Evolutionary conservation across 768 basidiomycete species (phyloP), one percentile per base, ranked within the genome.

Genomic region (Psilocybe cyanescens): DNA sequence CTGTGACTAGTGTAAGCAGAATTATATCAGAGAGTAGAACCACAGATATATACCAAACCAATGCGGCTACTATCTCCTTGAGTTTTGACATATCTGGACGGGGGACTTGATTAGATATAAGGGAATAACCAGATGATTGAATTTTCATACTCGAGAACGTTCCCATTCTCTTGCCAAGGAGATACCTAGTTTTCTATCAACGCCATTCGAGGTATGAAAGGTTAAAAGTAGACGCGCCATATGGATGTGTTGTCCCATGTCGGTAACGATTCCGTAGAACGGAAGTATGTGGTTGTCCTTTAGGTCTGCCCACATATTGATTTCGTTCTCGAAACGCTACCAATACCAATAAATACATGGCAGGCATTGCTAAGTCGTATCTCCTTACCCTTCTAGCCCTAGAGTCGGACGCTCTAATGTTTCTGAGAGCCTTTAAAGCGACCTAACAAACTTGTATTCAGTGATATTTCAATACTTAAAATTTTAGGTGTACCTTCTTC

Each of bases 151-250:
- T 81, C 79, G 0, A 82, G 74, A 17, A 85, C 80, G 66, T 87
- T 83, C 45, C 84, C 85, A 64, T 85, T 80, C 37, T 79, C 76
- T 73, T 86, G 85, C 86, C 86, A 88, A 4, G 86, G 83, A 8
- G 86, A 86, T 33, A 88, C 84, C 67, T 68, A 55, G 33, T 35
- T 35, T 7, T 35, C 33, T 11, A 35, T 35, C 33, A 35, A 11
- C 11, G 33, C 1, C 6, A 35, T 7, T 31, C 5, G 46, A 30
- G 30, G 35, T 41, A 12, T 24, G 35, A 12, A 37, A 28, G 24
- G 24, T 9, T 31, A 24, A 14, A 57, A 53, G n/a, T 16, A 45
- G 17, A 48, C 65, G 71, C 67, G 78, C 85, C 69, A 83, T 84
- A 64, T 86, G 78, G 50, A 86, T 74, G 46, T 80, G 76, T 44